These are phyloP conservation scores for Teratosphaeria epicoccoides DNA, from an alignment of 2,329 filamentous ascomycete species.

Conservation along the genomic window DNA sequence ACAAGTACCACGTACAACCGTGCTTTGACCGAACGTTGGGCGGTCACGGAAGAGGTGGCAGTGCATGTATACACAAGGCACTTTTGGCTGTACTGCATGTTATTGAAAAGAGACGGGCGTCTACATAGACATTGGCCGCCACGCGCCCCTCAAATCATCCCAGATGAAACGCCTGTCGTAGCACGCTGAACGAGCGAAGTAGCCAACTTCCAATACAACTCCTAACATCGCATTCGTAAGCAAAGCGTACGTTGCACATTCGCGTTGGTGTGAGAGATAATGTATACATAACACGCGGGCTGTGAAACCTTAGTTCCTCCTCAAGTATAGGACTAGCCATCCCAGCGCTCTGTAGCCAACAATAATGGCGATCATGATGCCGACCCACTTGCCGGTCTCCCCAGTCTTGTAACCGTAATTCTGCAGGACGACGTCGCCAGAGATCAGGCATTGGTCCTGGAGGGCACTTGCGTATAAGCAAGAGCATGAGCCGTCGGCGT, in stretches of 20 bases:
- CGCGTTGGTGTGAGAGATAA: neutral
- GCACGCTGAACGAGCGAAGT: neutral
- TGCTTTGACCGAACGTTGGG: neutral
- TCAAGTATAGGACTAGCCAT: constrained; percentile 48
- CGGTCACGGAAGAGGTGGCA: neutral
- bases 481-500: constrained; percentile 39
- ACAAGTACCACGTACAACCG: neutral
- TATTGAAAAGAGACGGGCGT: neutral
- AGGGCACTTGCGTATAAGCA: constrained; percentile 63
- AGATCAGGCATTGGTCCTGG: constrained; percentile 55
- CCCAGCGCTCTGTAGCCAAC: constrained; percentile 60
- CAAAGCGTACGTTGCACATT: neutral
- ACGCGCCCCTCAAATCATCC: neutral
- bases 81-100: neutral
- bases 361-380: constrained; percentile 68
- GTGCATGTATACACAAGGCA: neutral
- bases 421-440: constrained; percentile 58
- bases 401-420: constrained; percentile 59
- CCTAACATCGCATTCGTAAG: neutral
- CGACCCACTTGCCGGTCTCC: constrained; percentile 57
- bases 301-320: constrained; percentile 10
- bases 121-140: neutral
- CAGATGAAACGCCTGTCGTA: neutral
- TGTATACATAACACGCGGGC: neutral
- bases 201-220: neutral